Evolutionary conservation across 23 red algal species (phyloP).

Genomic region (Pyropia yezoensis): DNA sequence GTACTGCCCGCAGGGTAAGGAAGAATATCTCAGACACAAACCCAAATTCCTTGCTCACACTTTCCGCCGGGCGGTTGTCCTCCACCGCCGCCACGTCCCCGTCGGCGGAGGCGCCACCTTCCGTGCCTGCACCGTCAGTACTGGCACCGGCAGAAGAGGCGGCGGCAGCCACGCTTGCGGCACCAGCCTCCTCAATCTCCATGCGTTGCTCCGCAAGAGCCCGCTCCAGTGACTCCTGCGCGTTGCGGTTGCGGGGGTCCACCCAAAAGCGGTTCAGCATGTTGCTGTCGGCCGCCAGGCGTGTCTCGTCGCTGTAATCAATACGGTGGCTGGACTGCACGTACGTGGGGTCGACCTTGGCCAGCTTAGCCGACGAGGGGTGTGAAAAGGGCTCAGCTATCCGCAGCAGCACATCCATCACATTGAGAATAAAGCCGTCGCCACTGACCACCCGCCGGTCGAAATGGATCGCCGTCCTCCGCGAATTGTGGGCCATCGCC

Average conservation of each 20-base stretch:
- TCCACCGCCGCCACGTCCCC: neutral
- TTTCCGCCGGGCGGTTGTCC: neutral
- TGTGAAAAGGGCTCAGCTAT: conserved; percentile 66
- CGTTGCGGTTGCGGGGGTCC: conserved; percentile 65
- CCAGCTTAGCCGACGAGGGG: conserved; percentile 76
- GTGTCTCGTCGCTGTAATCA: conserved; percentile 73
- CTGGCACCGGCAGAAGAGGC: neutral
- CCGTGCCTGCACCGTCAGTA: neutral
- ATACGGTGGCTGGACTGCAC: conserved; percentile 57
- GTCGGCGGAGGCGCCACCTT: conserved; percentile 1
- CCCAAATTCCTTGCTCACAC: conserved; percentile 27
- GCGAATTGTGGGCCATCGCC: conserved; percentile 47
- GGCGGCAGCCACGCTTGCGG: neutral
- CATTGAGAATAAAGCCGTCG: conserved; percentile 89
- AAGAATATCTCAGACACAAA: conserved; percentile 95
- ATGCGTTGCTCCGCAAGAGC: conserved; percentile 26
- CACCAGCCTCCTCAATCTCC: conserved; percentile 22
- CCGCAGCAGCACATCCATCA: conserved; percentile 76
- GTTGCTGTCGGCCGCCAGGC: conserved; percentile 68
- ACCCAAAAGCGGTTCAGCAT: conserved; percentile 67
- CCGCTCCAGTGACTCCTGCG: conserved; percentile 59
- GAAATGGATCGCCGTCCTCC: conserved; percentile 52
- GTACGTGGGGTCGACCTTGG: conserved; percentile 65
- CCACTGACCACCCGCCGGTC: conserved; percentile 36
- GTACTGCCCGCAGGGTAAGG: conserved; percentile 55